Percentiles rank a stretch among this genome's conserved stretches.
Conservation (phyloP, 331 rosid genomes). For the Ulmus americana region DNA sequence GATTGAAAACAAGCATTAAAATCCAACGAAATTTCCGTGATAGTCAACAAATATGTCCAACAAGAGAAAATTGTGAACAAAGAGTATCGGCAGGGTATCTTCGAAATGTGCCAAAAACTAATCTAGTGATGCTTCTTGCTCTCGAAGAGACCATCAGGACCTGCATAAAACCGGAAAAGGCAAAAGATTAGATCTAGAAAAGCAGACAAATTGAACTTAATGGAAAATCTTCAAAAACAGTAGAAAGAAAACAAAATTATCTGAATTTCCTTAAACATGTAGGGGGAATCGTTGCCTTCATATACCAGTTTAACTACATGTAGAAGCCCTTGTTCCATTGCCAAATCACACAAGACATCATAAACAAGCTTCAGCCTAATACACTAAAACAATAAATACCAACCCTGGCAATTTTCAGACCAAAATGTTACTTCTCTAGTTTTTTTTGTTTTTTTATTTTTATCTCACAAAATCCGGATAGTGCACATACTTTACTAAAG, state of each 20-base stretch:
- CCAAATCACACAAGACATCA: too few species aligned
- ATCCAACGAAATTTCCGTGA: constrained; percentile 8
- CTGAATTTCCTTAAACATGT: not conserved
- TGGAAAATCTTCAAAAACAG: not conserved
- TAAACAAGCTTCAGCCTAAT: too few species aligned
- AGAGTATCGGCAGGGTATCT: not conserved
- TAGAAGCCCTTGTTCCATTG: too few species aligned
- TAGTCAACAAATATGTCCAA: not conserved
- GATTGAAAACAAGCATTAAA: constrained; percentile 9
- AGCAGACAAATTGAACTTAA: not conserved
- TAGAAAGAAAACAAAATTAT: not conserved
- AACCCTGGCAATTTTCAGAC: too few species aligned
- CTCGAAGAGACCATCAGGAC: constrained; percentile 55
- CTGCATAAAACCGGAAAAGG: constrained; percentile 21
- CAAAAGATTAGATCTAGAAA: not conserved
- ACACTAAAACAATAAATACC: too few species aligned
- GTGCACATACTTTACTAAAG: too few species aligned
- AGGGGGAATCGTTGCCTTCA: not conserved
- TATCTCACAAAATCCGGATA: too few species aligned
- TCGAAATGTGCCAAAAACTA: constrained; percentile 1
- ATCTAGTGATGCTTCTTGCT: constrained; percentile 30
- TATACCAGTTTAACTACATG: too few species aligned
- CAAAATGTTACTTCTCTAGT: too few species aligned
- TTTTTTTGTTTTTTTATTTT: too few species aligned
- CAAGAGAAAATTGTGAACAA: constrained; percentile 5